Evolutionary conservation across 495 filamentous ascomycete species (phyloP).

Genomic region (Penicillium maclennaniae): DNA sequence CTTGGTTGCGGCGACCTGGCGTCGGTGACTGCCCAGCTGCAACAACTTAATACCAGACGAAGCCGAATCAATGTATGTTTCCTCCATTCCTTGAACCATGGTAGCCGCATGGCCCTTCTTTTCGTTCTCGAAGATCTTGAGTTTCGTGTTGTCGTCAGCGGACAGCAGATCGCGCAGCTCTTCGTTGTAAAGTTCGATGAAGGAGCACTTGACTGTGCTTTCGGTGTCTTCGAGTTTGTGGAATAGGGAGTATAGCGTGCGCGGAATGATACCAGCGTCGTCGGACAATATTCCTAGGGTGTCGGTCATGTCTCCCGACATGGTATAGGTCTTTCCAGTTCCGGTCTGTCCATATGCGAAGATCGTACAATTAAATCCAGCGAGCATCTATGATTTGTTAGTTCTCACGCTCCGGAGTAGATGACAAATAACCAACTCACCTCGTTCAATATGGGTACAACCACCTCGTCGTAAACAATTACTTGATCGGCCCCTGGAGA

Average conservation of each 20-base stretch:
- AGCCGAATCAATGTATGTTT: constrained; percentile 83
- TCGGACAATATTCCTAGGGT: constrained; percentile 81
- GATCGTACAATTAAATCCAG: constrained; percentile 97
- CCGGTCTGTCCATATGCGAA: constrained; percentile 98
- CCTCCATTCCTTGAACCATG: constrained; percentile 95
- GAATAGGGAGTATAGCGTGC: constrained; percentile 82
- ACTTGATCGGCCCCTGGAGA: constrained; percentile 90
- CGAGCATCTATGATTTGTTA: constrained; percentile 66
- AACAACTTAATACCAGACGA: constrained; percentile 80
- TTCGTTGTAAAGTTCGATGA: constrained; percentile 98
- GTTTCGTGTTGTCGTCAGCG: constrained; percentile 71
- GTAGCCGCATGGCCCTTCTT: constrained; percentile 76
- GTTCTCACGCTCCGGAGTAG: background rate
- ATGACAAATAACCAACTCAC: constrained; percentile 45
- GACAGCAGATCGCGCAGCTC: constrained; percentile 87
- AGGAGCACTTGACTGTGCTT: constrained; percentile 92
- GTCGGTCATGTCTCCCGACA: constrained; percentile 95
- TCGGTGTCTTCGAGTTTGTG: constrained; percentile 80
- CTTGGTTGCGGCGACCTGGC: constrained; percentile 95
- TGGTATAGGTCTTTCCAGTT: constrained; percentile 98
- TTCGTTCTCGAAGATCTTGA: constrained; percentile 94
- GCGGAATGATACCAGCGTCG: constrained; percentile 88
- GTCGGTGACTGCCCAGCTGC: constrained; percentile 84
- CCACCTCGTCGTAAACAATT: constrained; percentile 92
- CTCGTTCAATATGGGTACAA: constrained; percentile 86